Conservation (phyloP, 805 yeast species). For the Jamesozyma gamospora region DNA sequence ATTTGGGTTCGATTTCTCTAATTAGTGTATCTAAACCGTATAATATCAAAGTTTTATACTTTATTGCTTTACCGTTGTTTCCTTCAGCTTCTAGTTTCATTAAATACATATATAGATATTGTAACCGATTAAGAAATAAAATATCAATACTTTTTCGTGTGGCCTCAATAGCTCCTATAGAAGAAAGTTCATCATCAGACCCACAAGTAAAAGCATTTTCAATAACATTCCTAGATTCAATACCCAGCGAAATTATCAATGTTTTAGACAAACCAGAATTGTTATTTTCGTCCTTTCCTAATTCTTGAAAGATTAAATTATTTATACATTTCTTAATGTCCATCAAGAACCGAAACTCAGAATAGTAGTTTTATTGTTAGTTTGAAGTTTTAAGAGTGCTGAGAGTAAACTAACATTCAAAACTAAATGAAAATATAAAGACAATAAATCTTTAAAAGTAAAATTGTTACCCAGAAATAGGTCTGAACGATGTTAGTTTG, state of each 20-base stretch:
- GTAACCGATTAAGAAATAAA: constrained; percentile 23
- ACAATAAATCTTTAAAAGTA: too few relatives aligned
- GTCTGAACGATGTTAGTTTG: too few relatives aligned
- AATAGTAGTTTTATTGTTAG: too few relatives aligned
- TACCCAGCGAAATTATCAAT: constrained; percentile 22
- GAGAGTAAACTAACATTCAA: too few relatives aligned
- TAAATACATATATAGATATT: constrained; percentile 27
- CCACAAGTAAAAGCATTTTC: constrained; percentile 12
- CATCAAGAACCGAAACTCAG: too few relatives aligned
- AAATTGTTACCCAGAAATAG: too few relatives aligned
- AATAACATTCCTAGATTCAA: constrained; percentile 15
- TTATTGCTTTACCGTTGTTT: neutral
- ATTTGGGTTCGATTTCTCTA: neutral
- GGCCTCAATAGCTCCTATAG: constrained; percentile 9
- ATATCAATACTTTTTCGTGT: constrained; percentile 15
- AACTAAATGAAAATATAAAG: too few relatives aligned
- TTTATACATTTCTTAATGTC: constrained; percentile 4
- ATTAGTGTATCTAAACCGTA: constrained; percentile 23
- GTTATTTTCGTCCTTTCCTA: neutral
- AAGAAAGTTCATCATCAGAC: constrained; percentile 8
- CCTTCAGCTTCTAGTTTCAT: constrained; percentile 24
- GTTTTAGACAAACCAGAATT: constrained; percentile 5
- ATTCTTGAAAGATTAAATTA: constrained; percentile 5
- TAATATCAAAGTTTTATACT: constrained; percentile 17
- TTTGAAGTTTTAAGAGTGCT: too few relatives aligned